Evolutionary conservation across 306 rosid species (phyloP).

Genomic region (Sophora flavescens): DNA sequence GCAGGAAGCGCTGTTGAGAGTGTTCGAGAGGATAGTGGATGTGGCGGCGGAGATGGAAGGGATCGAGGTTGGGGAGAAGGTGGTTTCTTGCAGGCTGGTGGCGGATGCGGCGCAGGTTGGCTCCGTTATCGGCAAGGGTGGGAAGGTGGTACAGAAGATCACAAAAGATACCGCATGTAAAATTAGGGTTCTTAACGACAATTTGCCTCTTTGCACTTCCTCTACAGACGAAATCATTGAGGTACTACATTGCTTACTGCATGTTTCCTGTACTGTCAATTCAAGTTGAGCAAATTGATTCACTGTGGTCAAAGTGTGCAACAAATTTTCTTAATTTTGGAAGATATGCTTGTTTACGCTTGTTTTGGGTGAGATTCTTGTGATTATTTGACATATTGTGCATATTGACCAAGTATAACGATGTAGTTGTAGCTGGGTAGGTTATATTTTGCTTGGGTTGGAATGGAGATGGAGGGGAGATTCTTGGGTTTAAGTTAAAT

Average conservation of each 20-base stretch:
- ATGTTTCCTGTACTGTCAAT: neutral
- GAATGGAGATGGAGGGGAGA: slow-evolving; percentile 25
- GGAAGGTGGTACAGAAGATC: slow-evolving; percentile 91
- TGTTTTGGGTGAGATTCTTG: slow-evolving; percentile 1
- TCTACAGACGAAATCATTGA: slow-evolving; percentile 81
- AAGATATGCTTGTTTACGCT: neutral
- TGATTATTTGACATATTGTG: neutral
- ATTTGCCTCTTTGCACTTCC: slow-evolving; percentile 70
- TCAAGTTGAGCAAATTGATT: neutral
- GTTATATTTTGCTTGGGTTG: neutral
- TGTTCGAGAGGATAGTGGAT: slow-evolving; percentile 88
- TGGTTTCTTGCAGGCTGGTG: slow-evolving; percentile 81
- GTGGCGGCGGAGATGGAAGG: slow-evolving; percentile 92
- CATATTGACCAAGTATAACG: neutral
- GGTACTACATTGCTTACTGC: slow-evolving; percentile 47
- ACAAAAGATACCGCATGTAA: slow-evolving; percentile 79
- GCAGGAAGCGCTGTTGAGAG: slow-evolving; percentile 86
- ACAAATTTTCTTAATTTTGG: neutral
- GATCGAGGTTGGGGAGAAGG: slow-evolving; percentile 57
- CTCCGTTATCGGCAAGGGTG: slow-evolving; percentile 92
- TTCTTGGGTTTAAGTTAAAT: neutral
- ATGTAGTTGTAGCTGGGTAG: neutral
- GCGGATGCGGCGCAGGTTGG: slow-evolving; percentile 74
- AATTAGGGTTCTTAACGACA: slow-evolving; percentile 74
- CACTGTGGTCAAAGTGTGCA: too few relatives aligned